Base-by-base conservation (phyloP, 2,329 filamentous ascomycete species). In the Apiospora phragmitis region DNA sequence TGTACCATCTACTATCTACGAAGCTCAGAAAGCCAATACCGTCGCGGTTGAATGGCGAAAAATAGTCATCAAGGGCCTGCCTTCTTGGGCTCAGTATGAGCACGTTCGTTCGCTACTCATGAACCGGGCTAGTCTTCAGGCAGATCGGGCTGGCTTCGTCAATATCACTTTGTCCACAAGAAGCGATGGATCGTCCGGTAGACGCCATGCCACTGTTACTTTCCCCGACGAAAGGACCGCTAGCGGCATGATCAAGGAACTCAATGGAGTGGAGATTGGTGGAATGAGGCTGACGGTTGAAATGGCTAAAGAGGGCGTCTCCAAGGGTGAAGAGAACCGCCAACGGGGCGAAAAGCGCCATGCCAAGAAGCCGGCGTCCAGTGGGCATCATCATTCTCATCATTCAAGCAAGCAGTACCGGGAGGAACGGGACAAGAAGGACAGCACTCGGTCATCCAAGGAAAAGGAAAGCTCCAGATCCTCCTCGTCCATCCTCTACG, bases 11-110 rank as follows among this genome's bases (percentile, higher is more conserved):
- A 16, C 49, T 12, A 4, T 35, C 16, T 35, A 59, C 32, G 42
- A 45, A 29, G 16, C 38, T 11, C 65, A 43, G 65, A 38, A 43
- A 42, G n/a, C 65, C 38, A 26, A 21, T 18, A 45, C 74, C 38
- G 71, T 78, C n/a, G 68, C 74, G 1, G 77, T 75, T 3, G 76
- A 70, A 69, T 74, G 71, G 55, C 77, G 78, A 43, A 79, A 79
- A 66, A 76, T 80, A 26, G 76, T 79, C 67, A 75, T 80, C 45
- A 79, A 76, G 68, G 75, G 77, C 21, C 74, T 80, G 69, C 75
- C 75, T 38, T 69, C 75, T 12, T 75, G 73, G 74, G 70, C 69
- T 11, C 76, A 67, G 38, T 70, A 72, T 47, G 70, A 75, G 32
- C 76, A 79, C 69, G 71, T 79, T 68, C 73, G 73, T 71, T 74